Evolutionary conservation across 805 yeast genomes (phyloP), one percentile per base, ranked within the genome.

Genomic region (Torulaspora maleeae): DNA sequence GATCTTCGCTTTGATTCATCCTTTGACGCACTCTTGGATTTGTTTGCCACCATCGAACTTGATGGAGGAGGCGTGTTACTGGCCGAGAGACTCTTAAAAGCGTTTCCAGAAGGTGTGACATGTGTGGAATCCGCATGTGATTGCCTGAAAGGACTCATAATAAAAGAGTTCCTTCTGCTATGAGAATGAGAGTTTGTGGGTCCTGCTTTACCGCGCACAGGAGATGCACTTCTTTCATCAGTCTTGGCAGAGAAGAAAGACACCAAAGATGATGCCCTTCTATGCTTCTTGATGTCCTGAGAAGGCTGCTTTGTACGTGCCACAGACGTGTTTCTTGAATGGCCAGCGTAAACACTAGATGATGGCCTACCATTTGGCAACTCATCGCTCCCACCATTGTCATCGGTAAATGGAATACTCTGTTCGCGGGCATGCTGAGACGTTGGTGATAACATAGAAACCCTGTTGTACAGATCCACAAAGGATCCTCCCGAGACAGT

Each of bases 251-350:
- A 59, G 13, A 77, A 60, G 51, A 77, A 80, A 42, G 79, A 75
- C 47, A 80, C 72, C 30, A 81, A 64, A 0, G 86, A 80, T 0
- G 85, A 79, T 48, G 78, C 80, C 50, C 86, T 74, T 55, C 77
- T 76, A 57, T 80, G 85, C 28, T 62, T 59, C 36, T 59, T 63
- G 4, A 56, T 57, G 7, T 55, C 60, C 20, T 52, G 56, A 9
- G 56, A 50, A 6, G 51, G 55, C 17, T 48, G 47, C 33, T 44
- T 52, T 10, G 45, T 47, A 15, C 53, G 53, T 7, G 45, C 43
- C 6, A 49, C 49, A 8, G 62, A 55, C 7, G 60, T 43, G 25
- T 54, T 47, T 22, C 60, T 52, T 16, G 63, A 59, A 40, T 58
- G 63, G 24, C 47, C 43, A 11, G 38, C 56, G 47, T 71, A 70